Percentiles rank a stretch among this genome's conserved stretches.
These are phyloP conservation scores for Beauveria asiatica DNA, from an alignment of 2,329 filamentous ascomycete genomes.

Conservation along the genomic window DNA sequence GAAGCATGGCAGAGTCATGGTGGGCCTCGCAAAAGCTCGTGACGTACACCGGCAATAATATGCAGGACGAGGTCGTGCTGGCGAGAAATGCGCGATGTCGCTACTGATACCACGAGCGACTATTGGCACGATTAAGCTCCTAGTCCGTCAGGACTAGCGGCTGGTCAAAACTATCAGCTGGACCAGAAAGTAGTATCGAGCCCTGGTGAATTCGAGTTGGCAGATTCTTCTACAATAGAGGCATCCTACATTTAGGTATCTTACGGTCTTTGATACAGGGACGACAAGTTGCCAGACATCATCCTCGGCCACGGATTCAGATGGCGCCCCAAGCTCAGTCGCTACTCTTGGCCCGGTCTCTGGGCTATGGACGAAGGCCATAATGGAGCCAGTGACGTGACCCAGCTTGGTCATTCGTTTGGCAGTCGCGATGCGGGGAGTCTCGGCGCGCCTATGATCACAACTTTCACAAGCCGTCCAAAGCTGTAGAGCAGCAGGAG, in stretches of 20 bases:
- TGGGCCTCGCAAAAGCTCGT: conserved; percentile 13
- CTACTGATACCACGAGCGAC: conserved; percentile 15
- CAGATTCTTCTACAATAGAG: neutral
- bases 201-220: conserved; percentile 10
- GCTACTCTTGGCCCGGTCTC: conserved; percentile 3
- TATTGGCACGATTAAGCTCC: conserved; percentile 15
- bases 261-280: conserved; percentile 11
- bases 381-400: conserved; percentile 8
- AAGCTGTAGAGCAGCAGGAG: conserved; percentile 11
- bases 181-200: conserved; percentile 13
- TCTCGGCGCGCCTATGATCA: conserved; percentile 7
- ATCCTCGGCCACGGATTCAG: conserved; percentile 9
- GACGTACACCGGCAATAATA: conserved; percentile 6
- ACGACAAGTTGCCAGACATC: conserved; percentile 13
- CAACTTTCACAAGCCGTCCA: conserved; percentile 11
- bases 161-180: neutral
- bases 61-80: conserved; percentile 1
- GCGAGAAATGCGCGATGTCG: conserved; percentile 17
- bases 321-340: neutral
- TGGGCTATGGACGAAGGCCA: conserved; percentile 11
- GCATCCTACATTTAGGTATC: conserved; percentile 3
- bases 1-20: conserved; percentile 3
- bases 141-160: conserved; percentile 15
- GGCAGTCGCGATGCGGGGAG: neutral
- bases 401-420: conserved; percentile 10